Evolutionary conservation across 306 rosid genomes (phyloP).

Genomic region (Glycine tomentella): DNA sequence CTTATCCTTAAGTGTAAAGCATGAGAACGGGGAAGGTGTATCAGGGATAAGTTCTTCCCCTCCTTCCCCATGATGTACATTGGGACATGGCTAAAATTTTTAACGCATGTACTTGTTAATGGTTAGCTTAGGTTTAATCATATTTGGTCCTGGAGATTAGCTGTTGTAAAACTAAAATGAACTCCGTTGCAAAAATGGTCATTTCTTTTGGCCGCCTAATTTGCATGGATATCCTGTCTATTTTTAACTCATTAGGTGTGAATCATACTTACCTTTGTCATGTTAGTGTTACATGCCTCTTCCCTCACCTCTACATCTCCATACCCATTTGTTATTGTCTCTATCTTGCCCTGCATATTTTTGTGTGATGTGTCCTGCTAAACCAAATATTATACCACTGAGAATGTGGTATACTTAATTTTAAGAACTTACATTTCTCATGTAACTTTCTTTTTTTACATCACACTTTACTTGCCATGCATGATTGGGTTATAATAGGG

Average conservation of each 20-base stretch:
- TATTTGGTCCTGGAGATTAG: slow-evolving; percentile 35
- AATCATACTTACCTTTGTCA: not conserved
- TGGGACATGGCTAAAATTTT: slow-evolving; percentile 36
- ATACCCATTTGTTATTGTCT: not conserved
- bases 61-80: slow-evolving; percentile 52
- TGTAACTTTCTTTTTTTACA: not conserved
- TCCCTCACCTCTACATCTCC: not conserved
- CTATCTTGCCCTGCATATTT: not conserved
- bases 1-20: slow-evolving; percentile 48
- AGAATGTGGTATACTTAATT: not conserved
- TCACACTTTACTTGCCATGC: not conserved
- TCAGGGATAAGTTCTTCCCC: slow-evolving; percentile 40
- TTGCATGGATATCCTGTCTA: not conserved
- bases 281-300: not conserved
- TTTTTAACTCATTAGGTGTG: slow-evolving; percentile 22
- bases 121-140: slow-evolving; percentile 42
- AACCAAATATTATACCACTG: not conserved
- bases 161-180: slow-evolving; percentile 45
- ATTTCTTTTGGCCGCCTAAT: slow-evolving; percentile 33
- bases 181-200: slow-evolving; percentile 31
- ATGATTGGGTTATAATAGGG: slow-evolving; percentile 8
- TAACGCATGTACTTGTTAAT: slow-evolving; percentile 42
- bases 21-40: slow-evolving; percentile 55
- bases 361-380: not conserved
- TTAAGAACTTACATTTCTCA: not conserved